phyloP scores from a whole-genome alignment of 495 filamentous ascomycete genomes.

The Margaritispora aquatica region DNA sequence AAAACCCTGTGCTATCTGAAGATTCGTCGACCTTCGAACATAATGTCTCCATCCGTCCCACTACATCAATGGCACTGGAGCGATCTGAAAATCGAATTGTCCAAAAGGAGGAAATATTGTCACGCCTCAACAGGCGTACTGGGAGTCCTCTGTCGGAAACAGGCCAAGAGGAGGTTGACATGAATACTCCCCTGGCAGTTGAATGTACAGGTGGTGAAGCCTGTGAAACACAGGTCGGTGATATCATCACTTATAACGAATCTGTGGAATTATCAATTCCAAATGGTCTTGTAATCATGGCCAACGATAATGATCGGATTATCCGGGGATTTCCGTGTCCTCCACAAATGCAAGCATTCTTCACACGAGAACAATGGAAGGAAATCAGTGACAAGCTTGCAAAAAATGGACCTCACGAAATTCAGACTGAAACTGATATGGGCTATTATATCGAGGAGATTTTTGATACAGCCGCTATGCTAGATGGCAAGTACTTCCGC shows the following conservation, averaged over 20 bases:
- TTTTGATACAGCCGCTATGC: conserved; percentile 1
- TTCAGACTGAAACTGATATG: neutral
- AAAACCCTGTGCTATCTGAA: too few species aligned
- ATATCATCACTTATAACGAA: neutral
- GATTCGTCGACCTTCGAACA: too few species aligned
- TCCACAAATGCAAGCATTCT: neutral
- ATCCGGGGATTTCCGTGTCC: conserved; percentile 8
- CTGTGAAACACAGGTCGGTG: neutral
- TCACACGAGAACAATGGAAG: conserved; percentile 3
- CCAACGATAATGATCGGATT: neutral
- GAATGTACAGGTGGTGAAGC: neutral
- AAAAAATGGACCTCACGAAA: neutral
- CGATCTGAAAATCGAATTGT: too few species aligned
- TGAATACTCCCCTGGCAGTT: neutral
- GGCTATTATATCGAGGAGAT: conserved; percentile 3
- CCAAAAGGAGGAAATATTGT: neutral
- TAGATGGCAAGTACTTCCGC: conserved; percentile 8
- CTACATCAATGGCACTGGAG: too few species aligned
- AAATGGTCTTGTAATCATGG: conserved; percentile 4
- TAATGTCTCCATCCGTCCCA: too few species aligned
- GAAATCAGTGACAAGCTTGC: neutral
- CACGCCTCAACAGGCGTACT: neutral
- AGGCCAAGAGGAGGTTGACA: neutral
- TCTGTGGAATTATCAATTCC: neutral
- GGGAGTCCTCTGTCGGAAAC: neutral